Percentiles rank a stretch among this genome's conserved stretches.
phyloP scores from a whole-genome alignment of 2,329 filamentous ascomycete species.

The Ascochyta lentis region DNA sequence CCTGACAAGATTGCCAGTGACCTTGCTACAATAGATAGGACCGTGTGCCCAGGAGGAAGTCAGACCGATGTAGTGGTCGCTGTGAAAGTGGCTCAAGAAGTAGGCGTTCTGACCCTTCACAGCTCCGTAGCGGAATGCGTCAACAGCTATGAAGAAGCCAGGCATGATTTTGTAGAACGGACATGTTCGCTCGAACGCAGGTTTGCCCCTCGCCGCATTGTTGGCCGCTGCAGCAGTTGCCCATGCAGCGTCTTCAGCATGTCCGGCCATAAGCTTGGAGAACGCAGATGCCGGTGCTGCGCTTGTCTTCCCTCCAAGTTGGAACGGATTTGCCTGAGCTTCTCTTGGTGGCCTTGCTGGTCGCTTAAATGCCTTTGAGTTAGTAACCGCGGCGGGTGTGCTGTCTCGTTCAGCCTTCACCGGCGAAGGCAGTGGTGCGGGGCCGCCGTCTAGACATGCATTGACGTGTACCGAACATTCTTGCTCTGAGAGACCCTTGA shows the following conservation, averaged over 20 bases:
- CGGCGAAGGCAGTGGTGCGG: conserved; percentile 61
- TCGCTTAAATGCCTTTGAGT: conserved; percentile 66
- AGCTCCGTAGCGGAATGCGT: conserved; percentile 94
- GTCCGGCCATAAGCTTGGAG: conserved; percentile 88
- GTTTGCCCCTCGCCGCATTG: conserved; percentile 78
- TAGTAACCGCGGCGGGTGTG: conserved; percentile 20
- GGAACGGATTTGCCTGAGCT: conserved; percentile 81
- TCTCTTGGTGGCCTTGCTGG: conserved; percentile 73
- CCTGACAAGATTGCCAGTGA: conserved; percentile 87
- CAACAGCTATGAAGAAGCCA: conserved; percentile 89
- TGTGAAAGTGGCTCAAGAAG: conserved; percentile 97
- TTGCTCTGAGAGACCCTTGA: conserved; percentile 64
- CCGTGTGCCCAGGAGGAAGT: conserved; percentile 90
- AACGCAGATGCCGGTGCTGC: conserved; percentile 72
- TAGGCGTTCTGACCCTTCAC: conserved; percentile 93
- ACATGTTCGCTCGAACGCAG: conserved; percentile 86
- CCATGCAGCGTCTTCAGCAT: conserved; percentile 92
- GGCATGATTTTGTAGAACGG: conserved; percentile 99
- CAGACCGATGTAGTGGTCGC: conserved; percentile 93
- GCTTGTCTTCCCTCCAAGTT: conserved; percentile 53
- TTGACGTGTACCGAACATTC: conserved; percentile 88
- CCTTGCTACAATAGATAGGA: conserved; percentile 93
- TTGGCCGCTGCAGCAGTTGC: conserved; percentile 82
- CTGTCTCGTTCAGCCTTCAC: conserved; percentile 17
- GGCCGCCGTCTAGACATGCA: conserved; percentile 84